phyloP scores from a whole-genome alignment of 2,329 filamentous ascomycete genomes.

The Dendryphion nanum region DNA sequence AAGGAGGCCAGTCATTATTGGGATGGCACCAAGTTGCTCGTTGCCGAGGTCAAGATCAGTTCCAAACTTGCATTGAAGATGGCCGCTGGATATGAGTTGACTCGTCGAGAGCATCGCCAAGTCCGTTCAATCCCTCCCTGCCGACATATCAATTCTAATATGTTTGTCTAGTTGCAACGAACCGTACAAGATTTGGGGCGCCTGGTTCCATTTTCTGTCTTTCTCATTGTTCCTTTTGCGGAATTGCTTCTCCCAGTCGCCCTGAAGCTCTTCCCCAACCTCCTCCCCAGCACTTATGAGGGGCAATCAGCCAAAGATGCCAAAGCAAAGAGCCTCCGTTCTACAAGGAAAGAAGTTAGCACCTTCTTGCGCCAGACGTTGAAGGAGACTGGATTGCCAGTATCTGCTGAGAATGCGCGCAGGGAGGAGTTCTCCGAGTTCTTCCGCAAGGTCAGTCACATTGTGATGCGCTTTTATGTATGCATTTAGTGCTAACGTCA shows the following conservation, averaged over 20 bases:
- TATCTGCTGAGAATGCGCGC: slow-evolving; percentile 80
- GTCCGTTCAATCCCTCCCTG: slow-evolving; percentile 31
- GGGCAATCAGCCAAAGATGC: slow-evolving; percentile 84
- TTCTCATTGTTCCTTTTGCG: slow-evolving; percentile 94
- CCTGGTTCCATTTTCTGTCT: slow-evolving; percentile 92
- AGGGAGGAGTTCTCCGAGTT: slow-evolving; percentile 94
- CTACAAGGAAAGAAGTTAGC: slow-evolving; percentile 91
- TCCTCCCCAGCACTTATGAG: slow-evolving; percentile 96
- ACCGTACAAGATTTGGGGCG: slow-evolving; percentile 93
- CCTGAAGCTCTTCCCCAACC: slow-evolving; percentile 92
- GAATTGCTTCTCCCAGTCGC: slow-evolving; percentile 90
- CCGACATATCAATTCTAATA: neutral
- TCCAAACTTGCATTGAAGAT: slow-evolving; percentile 90
- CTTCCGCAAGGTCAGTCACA: slow-evolving; percentile 76
- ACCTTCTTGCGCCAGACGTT: slow-evolving; percentile 84
- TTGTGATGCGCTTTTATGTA: neutral
- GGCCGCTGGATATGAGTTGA: slow-evolving; percentile 96
- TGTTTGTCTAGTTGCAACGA: slow-evolving; percentile 62
- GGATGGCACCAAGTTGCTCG: slow-evolving; percentile 95
- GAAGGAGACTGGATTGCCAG: slow-evolving; percentile 86
- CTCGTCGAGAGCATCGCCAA: slow-evolving; percentile 87
- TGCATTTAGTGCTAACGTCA: slow-evolving; percentile 12
- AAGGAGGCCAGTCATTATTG: slow-evolving; percentile 93
- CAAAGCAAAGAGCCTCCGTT: slow-evolving; percentile 77
- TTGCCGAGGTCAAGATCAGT: slow-evolving; percentile 90